These are phyloP conservation scores for Coleophoma eucalyptorum DNA, from an alignment of 2,329 filamentous ascomycete species.

Conservation along the genomic window DNA sequence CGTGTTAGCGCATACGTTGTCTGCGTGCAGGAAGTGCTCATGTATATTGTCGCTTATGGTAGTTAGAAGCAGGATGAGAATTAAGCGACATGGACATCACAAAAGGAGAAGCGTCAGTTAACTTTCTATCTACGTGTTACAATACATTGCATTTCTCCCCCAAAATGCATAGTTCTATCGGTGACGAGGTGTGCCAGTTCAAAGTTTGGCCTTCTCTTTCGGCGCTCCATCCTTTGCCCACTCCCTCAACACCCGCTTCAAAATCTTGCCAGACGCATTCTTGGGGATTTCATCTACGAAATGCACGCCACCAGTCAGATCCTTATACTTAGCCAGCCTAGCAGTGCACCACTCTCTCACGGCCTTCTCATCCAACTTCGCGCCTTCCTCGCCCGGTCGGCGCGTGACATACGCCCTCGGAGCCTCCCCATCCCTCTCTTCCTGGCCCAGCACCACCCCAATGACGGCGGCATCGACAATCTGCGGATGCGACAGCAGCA, in stretches of 20 bases:
- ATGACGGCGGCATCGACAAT: slow-evolving; percentile 60
- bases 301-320: slow-evolving; percentile 65
- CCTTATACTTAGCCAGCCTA: slow-evolving; percentile 60
- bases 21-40: no score
- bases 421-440: slow-evolving; percentile 43
- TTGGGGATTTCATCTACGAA: slow-evolving; percentile 70
- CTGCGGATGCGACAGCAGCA: slow-evolving; percentile 26
- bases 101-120: no score
- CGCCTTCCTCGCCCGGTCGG: slow-evolving; percentile 33
- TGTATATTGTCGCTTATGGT: no score
- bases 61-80: no score
- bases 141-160: no score
- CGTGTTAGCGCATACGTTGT: no score
- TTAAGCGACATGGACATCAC: no score
- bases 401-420: slow-evolving; percentile 57
- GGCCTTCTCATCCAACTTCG: slow-evolving; percentile 34
- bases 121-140: no score
- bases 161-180: no score
- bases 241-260: slow-evolving; percentile 35
- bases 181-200: not conserved
- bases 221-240: slow-evolving; percentile 4
- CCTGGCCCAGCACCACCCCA: slow-evolving; percentile 33
- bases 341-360: slow-evolving; percentile 55
- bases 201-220: slow-evolving; percentile 7
- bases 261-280: slow-evolving; percentile 54